Evolutionary conservation across 495 filamentous ascomycete genomes (phyloP).

Genomic region (Penicillium atrosanguineum): DNA sequence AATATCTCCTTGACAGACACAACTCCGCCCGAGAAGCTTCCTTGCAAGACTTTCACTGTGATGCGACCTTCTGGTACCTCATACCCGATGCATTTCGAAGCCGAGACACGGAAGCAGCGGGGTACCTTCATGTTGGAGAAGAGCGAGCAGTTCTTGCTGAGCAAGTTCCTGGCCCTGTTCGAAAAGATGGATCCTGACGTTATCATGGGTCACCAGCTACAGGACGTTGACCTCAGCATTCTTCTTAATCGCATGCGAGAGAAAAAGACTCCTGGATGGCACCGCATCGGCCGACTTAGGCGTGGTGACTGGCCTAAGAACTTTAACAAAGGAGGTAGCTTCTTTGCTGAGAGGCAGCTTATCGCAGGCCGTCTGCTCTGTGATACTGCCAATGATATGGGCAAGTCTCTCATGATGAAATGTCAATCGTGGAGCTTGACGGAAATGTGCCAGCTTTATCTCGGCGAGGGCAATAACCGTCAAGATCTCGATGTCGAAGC

Average conservation of each 20-base stretch:
- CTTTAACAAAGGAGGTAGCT: constrained; percentile 81
- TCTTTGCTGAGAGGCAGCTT: constrained; percentile 87
- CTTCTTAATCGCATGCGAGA: constrained; percentile 84
- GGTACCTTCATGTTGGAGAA: constrained; percentile 76
- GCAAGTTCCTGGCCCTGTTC: constrained; percentile 83
- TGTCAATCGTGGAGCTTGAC: constrained; percentile 97
- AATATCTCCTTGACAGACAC: constrained; percentile 86
- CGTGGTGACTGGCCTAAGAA: constrained; percentile 84
- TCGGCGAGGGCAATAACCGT: constrained; percentile 64
- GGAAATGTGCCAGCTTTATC: constrained; percentile 92
- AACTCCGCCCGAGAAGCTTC: constrained; percentile 80
- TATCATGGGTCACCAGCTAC: constrained; percentile 89
- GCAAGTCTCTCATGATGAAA: constrained; percentile 95
- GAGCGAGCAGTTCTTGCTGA: constrained; percentile 76
- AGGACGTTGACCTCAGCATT: constrained; percentile 94
- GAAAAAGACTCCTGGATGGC: constrained; percentile 89
- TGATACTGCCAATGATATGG: constrained; percentile 93
- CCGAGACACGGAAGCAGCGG: constrained; percentile 64
- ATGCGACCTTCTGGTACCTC: constrained; percentile 74
- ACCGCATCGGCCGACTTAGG: constrained; percentile 81
- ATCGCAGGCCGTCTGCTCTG: constrained; percentile 88
- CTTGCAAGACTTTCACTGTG: constrained; percentile 86
- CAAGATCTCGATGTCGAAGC: constrained; percentile 84
- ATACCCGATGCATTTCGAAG: constrained; percentile 84
- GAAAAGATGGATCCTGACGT: constrained; percentile 90